Evolutionary conservation across 305 asterid species (phyloP), one percentile per base, ranked within the genome.

Genomic region (Fraxinus latifolia): DNA sequence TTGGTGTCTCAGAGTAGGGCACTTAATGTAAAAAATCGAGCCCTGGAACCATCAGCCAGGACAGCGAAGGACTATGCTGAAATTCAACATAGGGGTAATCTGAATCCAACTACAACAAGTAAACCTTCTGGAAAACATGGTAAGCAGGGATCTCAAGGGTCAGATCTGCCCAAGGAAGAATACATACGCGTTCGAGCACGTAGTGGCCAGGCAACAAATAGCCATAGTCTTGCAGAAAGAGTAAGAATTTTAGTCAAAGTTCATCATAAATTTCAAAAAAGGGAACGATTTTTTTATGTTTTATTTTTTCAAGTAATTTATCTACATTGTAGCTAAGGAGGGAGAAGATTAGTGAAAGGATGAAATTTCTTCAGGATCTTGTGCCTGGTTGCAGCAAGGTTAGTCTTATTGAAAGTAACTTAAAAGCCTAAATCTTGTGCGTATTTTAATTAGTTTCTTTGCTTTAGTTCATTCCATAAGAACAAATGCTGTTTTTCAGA

Each of bases 381-480:
- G 99, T 96, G 74, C 99, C 99, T 58, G 97, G 99, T 82, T 96
- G 99, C 83, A 96, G 90, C 90, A 96, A 96, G 98, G 99, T 94
- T 82, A 74, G 89, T 84, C 34, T 81, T 53, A 50, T 78, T 71
- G 72, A 74, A 37, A 74, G 65, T 67, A 67, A 67, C 34, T 67
- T 23, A 11, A 27, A 65, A 67, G 74, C 74, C 19, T 9, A 67
- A 67, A 67, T 67, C 74, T 67, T 25, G 17, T 67, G 15, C 70
- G 71, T 14, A 4, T 55, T 8, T 47, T 44, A 75, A 72, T 70
- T 65, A 4, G 77, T 4, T 37, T 7, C 27, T 1, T 58, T 58
- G 8, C 78, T 21, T 68, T 27, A 5, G 79, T 17, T 73, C n/a
- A 6, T 44, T 77, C n/a, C 5, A 53, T 83, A 74, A 77, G 75